These are phyloP conservation scores for Kluyveromyces dobzhanskii DNA, from an alignment of 805 yeast genomes.

Conservation along the genomic window DNA sequence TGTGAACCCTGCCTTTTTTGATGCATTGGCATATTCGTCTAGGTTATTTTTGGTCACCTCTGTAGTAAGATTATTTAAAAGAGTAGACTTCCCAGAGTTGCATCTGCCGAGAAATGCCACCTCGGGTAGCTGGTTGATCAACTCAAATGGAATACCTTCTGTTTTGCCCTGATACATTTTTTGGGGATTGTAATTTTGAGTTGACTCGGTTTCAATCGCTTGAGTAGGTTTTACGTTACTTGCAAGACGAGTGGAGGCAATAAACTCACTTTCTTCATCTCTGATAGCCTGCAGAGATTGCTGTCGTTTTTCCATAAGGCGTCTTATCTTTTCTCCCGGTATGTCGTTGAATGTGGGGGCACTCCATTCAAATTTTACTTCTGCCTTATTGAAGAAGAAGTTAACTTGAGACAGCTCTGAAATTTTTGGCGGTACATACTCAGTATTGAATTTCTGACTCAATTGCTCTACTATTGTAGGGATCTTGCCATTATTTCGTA, in stretches of 20 bases:
- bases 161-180: conserved; percentile 23
- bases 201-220: too few species aligned
- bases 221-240: background rate
- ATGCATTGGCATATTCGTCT: conserved; percentile 42
- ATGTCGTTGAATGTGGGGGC: conserved; percentile 43
- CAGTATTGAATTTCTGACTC: conserved; percentile 11
- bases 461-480: conserved; percentile 1
- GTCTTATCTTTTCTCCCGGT: conserved; percentile 33
- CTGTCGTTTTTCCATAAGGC: conserved; percentile 7
- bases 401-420: conserved; percentile 23
- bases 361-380: conserved; percentile 52
- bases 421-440: conserved; percentile 13
- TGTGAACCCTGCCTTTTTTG: conserved; percentile 48
- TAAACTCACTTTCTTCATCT: conserved; percentile 2
- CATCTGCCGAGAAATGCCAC: conserved; percentile 71
- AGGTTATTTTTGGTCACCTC: conserved; percentile 26
- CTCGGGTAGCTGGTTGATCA: conserved; percentile 50
- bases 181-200: conserved; percentile 20
- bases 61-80: conserved; percentile 54
- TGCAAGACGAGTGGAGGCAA: background rate
- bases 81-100: conserved; percentile 79
- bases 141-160: conserved; percentile 22
- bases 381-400: conserved; percentile 40
- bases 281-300: conserved; percentile 8
- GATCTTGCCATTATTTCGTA: background rate